A percentile compares a stretch with the other conserved stretches of the same genome.
phyloP scores from a whole-genome alignment of 805 yeast genomes.

The Scheffersomyces amazonensis region DNA sequence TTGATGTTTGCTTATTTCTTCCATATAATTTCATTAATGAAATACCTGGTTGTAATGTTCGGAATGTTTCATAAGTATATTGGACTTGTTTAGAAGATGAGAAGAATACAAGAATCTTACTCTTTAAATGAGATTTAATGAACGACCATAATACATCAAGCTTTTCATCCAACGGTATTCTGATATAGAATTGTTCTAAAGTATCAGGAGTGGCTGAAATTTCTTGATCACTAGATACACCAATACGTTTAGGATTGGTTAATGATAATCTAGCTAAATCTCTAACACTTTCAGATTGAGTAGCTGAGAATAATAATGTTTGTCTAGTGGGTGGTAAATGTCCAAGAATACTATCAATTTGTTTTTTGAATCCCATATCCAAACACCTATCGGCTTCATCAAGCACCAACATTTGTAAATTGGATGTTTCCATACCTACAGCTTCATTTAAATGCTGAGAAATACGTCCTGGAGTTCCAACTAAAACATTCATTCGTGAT shows the following conservation, averaged over 20 bases:
- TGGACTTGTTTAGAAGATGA: slow-evolving; percentile 91
- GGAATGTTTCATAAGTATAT: slow-evolving; percentile 80
- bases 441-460: slow-evolving; percentile 91
- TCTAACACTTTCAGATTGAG: slow-evolving; percentile 78
- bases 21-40: slow-evolving; percentile 84
- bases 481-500: slow-evolving; percentile 72
- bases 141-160: slow-evolving; percentile 84
- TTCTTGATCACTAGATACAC: slow-evolving; percentile 40
- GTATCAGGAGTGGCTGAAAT: slow-evolving; percentile 77
- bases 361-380: slow-evolving; percentile 89
- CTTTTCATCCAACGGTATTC: slow-evolving; percentile 73
- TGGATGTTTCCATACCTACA: slow-evolving; percentile 70
- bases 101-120: slow-evolving; percentile 77
- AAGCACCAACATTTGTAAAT: slow-evolving; percentile 72
- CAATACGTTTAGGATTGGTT: slow-evolving; percentile 52
- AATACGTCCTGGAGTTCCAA: slow-evolving; percentile 90
- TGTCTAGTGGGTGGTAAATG: slow-evolving; percentile 81
- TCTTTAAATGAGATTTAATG: slow-evolving; percentile 75
- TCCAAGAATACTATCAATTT: slow-evolving; percentile 74
- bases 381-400: slow-evolving; percentile 93
- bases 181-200: slow-evolving; percentile 79
- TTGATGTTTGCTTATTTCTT: slow-evolving; percentile 84
- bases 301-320: slow-evolving; percentile 82
- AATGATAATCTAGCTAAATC: slow-evolving; percentile 81
- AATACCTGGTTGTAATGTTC: slow-evolving; percentile 89